These are phyloP conservation scores for Neurospora intermedia DNA, from an alignment of 495 filamentous ascomycete genomes.

Conservation along the genomic window DNA sequence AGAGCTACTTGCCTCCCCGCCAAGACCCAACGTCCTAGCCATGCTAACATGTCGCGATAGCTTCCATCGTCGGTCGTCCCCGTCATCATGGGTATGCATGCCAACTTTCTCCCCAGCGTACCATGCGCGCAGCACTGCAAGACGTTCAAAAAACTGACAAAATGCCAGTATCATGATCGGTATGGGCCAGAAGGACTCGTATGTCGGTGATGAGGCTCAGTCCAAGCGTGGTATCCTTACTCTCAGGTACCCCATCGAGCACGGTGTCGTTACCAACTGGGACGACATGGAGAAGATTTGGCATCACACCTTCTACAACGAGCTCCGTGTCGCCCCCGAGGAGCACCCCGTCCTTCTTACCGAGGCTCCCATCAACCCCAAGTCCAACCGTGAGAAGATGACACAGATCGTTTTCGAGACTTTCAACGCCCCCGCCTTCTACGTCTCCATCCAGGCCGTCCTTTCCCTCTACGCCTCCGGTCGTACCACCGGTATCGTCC, in stretches of 20 bases:
- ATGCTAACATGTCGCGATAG: slow-evolving; percentile 37
- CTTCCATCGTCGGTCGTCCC: slow-evolving; percentile 97
- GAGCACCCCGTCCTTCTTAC: slow-evolving; percentile 99
- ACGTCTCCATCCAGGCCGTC: slow-evolving; percentile 99
- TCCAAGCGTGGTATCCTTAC: slow-evolving; percentile 99
- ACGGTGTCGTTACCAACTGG: slow-evolving; percentile 99
- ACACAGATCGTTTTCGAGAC: slow-evolving; percentile 99
- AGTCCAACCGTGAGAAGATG: slow-evolving; percentile 99
- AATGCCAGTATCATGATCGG: slow-evolving; percentile 94
- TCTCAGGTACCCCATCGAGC: slow-evolving; percentile 96
- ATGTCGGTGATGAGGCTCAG: slow-evolving; percentile 98
- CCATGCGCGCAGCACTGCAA: neutral
- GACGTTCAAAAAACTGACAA: slow-evolving; percentile 10
- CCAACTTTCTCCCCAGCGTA: neutral
- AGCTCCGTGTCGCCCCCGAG: slow-evolving; percentile 98
- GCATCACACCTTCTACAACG: slow-evolving; percentile 99
- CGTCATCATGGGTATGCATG: slow-evolving; percentile 95
- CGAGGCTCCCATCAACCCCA: slow-evolving; percentile 99
- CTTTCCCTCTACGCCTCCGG: slow-evolving; percentile 98
- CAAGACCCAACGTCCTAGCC: neutral
- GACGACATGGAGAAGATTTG: slow-evolving; percentile 99
- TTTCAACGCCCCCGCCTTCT: slow-evolving; percentile 99
- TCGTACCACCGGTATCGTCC: slow-evolving; percentile 99
- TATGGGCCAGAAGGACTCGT: slow-evolving; percentile 99
- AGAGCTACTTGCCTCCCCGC: neutral